phyloP scores from a whole-genome alignment of 345 rosid species.

The Gossypium sturtianum region DNA sequence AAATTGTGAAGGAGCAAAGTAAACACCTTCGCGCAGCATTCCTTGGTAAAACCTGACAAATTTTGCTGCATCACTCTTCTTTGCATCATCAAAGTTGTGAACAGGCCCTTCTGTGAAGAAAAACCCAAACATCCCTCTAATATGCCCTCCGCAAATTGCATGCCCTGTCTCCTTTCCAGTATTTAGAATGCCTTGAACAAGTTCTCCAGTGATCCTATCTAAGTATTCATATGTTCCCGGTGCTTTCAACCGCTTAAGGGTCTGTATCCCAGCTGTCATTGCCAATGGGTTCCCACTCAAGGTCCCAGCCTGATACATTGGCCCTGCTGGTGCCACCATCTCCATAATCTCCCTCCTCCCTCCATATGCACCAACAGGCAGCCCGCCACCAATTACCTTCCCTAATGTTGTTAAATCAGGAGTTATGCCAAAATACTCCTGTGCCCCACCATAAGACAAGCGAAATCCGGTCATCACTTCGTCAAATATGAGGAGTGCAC shows the following conservation, averaged over 20 bases:
- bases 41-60: conserved; percentile 72
- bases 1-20: conserved; percentile 90
- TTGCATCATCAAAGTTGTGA: conserved; percentile 67
- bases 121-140: conserved; percentile 89
- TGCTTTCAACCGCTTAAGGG: conserved; percentile 58
- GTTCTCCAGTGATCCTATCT: conserved; percentile 62
- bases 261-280: conserved; percentile 89
- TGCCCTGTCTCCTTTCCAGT: conserved; percentile 86
- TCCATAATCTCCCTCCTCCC: conserved; percentile 91
- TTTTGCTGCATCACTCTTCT: conserved; percentile 73
- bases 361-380: conserved; percentile 96
- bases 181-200: conserved; percentile 59
- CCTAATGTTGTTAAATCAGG: conserved; percentile 85
- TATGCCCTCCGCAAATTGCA: conserved; percentile 78
- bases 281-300: conserved; percentile 95
- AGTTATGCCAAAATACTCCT: conserved; percentile 75
- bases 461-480: conserved; percentile 98
- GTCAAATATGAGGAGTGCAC: conserved; percentile 70
- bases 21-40: conserved; percentile 89
- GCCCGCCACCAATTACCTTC: conserved; percentile 89
- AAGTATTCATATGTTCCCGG: conserved; percentile 78
- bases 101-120: conserved; percentile 93
- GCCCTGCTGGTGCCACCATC: conserved; percentile 98
- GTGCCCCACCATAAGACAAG: conserved; percentile 88
- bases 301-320: conserved; percentile 97